Base-by-base conservation (phyloP, 768 basidiomycete species). In the Dioszegia crocea region DNA sequence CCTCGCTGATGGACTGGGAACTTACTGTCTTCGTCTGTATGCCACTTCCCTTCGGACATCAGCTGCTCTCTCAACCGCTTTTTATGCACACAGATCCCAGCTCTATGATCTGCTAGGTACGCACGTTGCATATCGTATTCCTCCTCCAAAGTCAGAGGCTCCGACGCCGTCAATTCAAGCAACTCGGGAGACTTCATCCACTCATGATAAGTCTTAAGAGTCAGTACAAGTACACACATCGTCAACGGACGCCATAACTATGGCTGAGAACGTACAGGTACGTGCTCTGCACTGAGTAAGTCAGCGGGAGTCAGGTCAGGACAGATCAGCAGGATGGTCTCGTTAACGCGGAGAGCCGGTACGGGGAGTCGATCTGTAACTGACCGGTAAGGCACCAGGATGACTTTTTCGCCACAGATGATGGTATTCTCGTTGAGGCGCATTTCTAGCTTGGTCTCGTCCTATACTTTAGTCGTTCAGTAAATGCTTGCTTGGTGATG, bases 81-180 rank as follows among this genome's bases (percentile, higher is more conserved):
- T 17, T n/a, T n/a, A n/a, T n/a, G n/a, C n/a, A n/a, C n/a, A n/a
- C n/a, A n/a, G n/a, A n/a, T n/a, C n/a, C n/a, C n/a, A n/a, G n/a
- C n/a, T n/a, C n/a, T n/a, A n/a, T n/a, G 14, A 14, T 33, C 33
- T 14, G 14, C 8, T 14, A 33, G 14, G 6, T n/a, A 74, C 82
- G 60, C 67, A 91, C 91, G 80, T 75, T 94, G 91, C 91, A 94
- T 94, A 23, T 86, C 85, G 60, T 86, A 85, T 69, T 93, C 92
- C 68, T 93, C 84, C 60, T 87, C 85, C 6, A 91, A 77, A 8
- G 82, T 83, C 40, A 96, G 80, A 3, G 87, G 86, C 65, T 94
- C 91, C 58, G 88, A 91, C 4, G 91, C 91, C 0, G 91, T 96
- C 17, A 87, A 80, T 48, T 84, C 81, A 40, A 85, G 83, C 54